These are phyloP conservation scores for Apium graveolens DNA, from an alignment of 129 eudicot species.

Conservation along the genomic window DNA sequence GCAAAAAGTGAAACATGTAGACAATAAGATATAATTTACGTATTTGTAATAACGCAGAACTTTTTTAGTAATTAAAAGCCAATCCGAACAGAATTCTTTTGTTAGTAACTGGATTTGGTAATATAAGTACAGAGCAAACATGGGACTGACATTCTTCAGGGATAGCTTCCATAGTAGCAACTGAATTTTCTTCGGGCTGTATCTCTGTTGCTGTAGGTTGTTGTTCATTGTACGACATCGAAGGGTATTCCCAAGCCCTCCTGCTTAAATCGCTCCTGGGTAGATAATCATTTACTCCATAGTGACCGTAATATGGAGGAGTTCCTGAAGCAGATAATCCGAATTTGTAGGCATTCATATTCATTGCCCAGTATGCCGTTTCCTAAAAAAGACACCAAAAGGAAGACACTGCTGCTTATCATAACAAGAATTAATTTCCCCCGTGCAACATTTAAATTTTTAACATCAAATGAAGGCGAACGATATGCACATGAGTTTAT, in stretches of 20 bases:
- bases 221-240: conserved; percentile 49
- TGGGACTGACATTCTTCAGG: conserved; percentile 78
- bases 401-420: conserved; percentile 1
- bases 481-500: background rate
- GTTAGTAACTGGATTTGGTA: conserved; percentile 16
- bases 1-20: background rate
- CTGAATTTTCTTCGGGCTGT: conserved; percentile 40
- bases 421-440: conserved; percentile 13
- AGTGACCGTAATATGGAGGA: conserved; percentile 59
- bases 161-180: conserved; percentile 48
- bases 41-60: background rate
- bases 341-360: conserved; percentile 65
- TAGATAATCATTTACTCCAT: conserved; percentile 39
- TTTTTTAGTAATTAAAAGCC: background rate
- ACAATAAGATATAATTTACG: background rate
- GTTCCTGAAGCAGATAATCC: conserved; percentile 51
- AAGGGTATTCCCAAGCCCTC: conserved; percentile 81
- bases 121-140: conserved; percentile 6
- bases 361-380: conserved; percentile 71
- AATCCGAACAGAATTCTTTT: background rate
- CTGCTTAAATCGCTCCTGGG: conserved; percentile 53
- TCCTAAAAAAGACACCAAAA: conserved; percentile 33
- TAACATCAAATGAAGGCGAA: background rate
- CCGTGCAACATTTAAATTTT: background rate
- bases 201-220: conserved; percentile 39